A percentile compares a stretch with the other conserved stretches of the same genome.
Conservation (phyloP, 2,329 filamentous ascomycete genomes). For the Pezicula radicicola region DNA sequence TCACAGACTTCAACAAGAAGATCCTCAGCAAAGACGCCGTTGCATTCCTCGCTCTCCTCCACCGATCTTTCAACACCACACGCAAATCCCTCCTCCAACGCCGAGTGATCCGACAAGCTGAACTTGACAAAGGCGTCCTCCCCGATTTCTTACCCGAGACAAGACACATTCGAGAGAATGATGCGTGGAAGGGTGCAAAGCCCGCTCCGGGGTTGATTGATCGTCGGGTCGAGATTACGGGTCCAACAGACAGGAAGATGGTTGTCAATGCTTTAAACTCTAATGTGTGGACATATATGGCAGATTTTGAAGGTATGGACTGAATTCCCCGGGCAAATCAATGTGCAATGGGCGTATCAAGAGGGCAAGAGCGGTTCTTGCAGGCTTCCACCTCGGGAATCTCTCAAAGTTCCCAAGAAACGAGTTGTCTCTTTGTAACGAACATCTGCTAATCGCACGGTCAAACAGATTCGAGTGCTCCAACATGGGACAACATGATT, state of each 20-base stretch:
- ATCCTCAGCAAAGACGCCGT: slow-evolving; percentile 89
- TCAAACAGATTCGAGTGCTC: slow-evolving; percentile 78
- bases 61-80: slow-evolving; percentile 88
- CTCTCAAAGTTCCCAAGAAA: slow-evolving; percentile 3
- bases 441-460: slow-evolving; percentile 3
- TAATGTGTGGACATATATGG: slow-evolving; percentile 98
- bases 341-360: neutral
- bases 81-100: slow-evolving; percentile 88
- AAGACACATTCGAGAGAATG: slow-evolving; percentile 89
- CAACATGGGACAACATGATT: slow-evolving; percentile 99
- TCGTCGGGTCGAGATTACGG: slow-evolving; percentile 94
- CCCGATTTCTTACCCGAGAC: slow-evolving; percentile 97
- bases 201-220: slow-evolving; percentile 92
- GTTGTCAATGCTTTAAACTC: slow-evolving; percentile 96
- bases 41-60: slow-evolving; percentile 89
- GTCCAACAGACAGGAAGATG: slow-evolving; percentile 98
- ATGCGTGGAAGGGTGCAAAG: slow-evolving; percentile 87
- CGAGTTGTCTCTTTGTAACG: neutral
- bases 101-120: slow-evolving; percentile 80
- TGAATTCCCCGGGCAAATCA: neutral
- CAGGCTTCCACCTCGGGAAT: neutral
- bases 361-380: neutral
- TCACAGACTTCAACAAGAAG: slow-evolving; percentile 79
- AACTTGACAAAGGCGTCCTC: slow-evolving; percentile 84
- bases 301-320: slow-evolving; percentile 86